Conservation (phyloP, 2,329 filamentous ascomycete species). For the Zymoseptoria crescenta region DNA sequence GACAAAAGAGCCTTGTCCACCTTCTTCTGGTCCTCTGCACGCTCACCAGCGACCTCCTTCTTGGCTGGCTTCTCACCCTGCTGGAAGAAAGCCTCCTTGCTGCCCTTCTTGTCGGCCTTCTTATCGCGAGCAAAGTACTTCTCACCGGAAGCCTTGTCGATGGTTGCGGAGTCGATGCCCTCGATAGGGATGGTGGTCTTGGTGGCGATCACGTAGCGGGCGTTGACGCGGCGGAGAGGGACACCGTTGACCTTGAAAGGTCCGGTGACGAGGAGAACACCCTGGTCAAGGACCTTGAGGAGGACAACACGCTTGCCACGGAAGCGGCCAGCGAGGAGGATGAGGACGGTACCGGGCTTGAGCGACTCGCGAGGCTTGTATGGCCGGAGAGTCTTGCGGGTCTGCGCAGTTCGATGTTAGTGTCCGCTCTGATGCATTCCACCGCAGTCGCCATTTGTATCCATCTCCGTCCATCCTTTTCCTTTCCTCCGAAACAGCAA, state of each 20-base stretch:
- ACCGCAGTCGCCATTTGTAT: not conserved
- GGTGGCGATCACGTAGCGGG: slow-evolving; percentile 88
- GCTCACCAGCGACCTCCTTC: slow-evolving; percentile 89
- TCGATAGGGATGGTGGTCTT: slow-evolving; percentile 76
- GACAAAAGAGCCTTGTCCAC: slow-evolving; percentile 93
- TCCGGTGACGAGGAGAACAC: slow-evolving; percentile 96
- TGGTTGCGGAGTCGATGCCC: slow-evolving; percentile 62
- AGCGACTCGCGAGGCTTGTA: slow-evolving; percentile 83
- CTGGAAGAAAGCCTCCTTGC: slow-evolving; percentile 98
- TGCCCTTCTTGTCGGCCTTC: slow-evolving; percentile 80
- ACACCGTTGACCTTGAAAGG: slow-evolving; percentile 99
- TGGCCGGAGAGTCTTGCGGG: slow-evolving; percentile 87
- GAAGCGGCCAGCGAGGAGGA: slow-evolving; percentile 98
- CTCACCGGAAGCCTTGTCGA: slow-evolving; percentile 71
- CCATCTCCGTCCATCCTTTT: not conserved
- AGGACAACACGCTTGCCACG: slow-evolving; percentile 99
- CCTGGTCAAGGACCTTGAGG: slow-evolving; percentile 94
- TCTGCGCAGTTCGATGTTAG: slow-evolving; percentile 46
- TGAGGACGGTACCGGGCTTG: slow-evolving; percentile 90
- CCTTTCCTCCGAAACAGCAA: not conserved
- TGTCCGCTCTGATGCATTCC: slow-evolving; percentile 6
- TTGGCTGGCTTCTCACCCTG: slow-evolving; percentile 98
- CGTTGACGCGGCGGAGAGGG: slow-evolving; percentile 85
- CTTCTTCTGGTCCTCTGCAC: slow-evolving; percentile 95
- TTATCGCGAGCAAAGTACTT: slow-evolving; percentile 98